Base-by-base conservation (phyloP, 1,284 basidiomycete genomes). In the Ustilago esculenta region DNA sequence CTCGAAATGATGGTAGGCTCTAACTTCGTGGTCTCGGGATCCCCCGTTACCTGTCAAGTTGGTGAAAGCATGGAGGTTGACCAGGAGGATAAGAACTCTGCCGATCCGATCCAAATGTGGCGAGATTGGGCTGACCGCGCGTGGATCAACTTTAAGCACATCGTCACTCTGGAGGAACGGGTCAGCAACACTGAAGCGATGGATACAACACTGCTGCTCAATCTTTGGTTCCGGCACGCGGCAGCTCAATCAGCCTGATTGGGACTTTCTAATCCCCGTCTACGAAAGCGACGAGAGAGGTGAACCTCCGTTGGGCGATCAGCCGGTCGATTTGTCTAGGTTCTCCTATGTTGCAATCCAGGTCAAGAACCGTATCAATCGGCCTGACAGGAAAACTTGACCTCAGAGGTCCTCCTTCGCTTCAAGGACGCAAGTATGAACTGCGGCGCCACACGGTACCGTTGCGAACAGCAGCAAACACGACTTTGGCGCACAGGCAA, bases 191-290 rank as follows among this genome's bases (percentile, higher is more conserved):
- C 27, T 6, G 6, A 29, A 15, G 14, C 4, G 17, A n/a, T 30
- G 6, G 27, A 34, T 20, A 23, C 23, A 7, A 24, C 20, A 14
- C 27, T 48, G 35, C 35, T 48, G 14, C 18, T 18, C 18, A 27
- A 48, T 12, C 46, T 48, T 14, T 48, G 46, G 46, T n/a, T 48
- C 12, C 24, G 35, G n/a, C 46, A 48, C n/a, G 46, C 35, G 6
- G 36, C 35, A 21, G 46, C 27, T 5, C 34, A 37, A 27, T 18
- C 32, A 45, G 20, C 4, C 20, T 1, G 44, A 17, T n/a, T 45
- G 44, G 44, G 24, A 37, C 23, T 14, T 47, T 10, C 23, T 47
- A 12, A 47, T 47, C 23, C 43, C 30, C 23, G 39, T 40, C 2
- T 40, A 40, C 23, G 21, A 40, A 36, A 7, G 8, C 12, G 7